Percentiles rank a stretch among this genome's conserved stretches.
Conservation (phyloP, 257 asterid genomes). For the Solanum tarapatanum region DNA sequence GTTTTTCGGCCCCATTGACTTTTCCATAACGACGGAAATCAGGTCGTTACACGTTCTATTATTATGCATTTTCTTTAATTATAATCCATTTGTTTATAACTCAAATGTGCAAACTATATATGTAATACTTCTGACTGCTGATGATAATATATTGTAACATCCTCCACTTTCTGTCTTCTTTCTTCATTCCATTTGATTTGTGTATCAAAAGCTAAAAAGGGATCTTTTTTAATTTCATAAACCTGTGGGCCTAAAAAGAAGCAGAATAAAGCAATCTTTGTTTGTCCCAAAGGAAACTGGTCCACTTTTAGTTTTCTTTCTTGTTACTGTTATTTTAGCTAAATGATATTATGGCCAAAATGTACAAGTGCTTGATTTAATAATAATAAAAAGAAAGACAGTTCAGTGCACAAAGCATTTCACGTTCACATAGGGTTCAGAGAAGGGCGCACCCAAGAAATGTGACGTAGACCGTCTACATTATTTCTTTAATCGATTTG, state of each 20-base stretch:
- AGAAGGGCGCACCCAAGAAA: background rate
- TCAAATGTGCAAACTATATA: background rate
- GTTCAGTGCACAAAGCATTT: background rate
- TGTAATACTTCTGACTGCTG: background rate
- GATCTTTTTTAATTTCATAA: background rate
- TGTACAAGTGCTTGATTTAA: background rate
- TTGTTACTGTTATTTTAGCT: background rate
- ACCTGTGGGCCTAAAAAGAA: background rate
- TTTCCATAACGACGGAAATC: too few relatives aligned
- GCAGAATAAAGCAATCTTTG: background rate
- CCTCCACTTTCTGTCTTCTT: background rate
- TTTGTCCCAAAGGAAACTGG: background rate
- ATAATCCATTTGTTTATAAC: background rate
- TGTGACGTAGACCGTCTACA: background rate
- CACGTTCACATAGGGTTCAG: rapidly evolving
- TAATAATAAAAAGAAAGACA: background rate
- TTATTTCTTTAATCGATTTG: background rate
- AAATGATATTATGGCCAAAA: background rate
- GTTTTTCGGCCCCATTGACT: too few relatives aligned
- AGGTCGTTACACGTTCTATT: background rate
- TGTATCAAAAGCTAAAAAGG: slow-evolving; percentile 4
- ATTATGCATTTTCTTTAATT: background rate
- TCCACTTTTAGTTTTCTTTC: background rate
- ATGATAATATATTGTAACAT: background rate
- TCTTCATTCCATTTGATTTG: background rate